A percentile compares a stretch with the other conserved stretches of the same genome.
These are phyloP conservation scores for Didymosphaeria variabile DNA, from an alignment of 2,329 filamentous ascomycete species.

Conservation along the genomic window DNA sequence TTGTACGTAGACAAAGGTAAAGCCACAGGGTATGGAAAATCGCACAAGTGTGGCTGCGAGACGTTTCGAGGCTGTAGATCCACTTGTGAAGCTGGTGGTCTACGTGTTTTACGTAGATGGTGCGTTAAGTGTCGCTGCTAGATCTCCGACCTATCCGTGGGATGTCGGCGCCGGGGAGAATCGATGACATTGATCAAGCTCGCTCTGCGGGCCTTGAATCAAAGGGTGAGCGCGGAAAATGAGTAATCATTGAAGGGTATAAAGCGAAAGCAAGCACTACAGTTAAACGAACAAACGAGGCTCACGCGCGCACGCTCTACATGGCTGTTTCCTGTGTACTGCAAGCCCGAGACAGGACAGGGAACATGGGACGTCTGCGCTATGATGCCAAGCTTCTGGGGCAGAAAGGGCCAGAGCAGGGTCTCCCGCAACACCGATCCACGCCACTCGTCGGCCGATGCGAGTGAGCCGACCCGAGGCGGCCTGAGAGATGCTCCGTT, in stretches of 20 bases:
- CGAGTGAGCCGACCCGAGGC: not conserved
- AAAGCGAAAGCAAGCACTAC: not conserved
- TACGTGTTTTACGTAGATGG: not conserved
- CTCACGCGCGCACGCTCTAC: constrained; percentile 2
- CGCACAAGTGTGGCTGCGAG: not conserved
- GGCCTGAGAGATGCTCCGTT: constrained; percentile 1
- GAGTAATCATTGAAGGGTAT: not conserved
- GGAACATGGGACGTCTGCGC: constrained; percentile 5
- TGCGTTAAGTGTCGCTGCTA: constrained; percentile 12
- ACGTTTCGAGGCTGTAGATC: not conserved
- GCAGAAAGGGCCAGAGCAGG: not conserved
- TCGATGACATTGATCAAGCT: not conserved
- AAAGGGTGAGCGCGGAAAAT: not conserved
- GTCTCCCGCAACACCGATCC: not conserved
- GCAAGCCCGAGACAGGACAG: constrained; percentile 1
- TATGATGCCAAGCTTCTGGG: not conserved
- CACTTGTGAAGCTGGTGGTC: constrained; percentile 1
- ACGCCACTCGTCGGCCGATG: not conserved
- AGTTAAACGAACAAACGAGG: constrained; percentile 3
- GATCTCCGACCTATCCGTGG: constrained; percentile 2
- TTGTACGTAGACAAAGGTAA: not conserved
- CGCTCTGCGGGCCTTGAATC: not conserved
- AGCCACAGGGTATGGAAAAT: not conserved
- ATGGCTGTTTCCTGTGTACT: constrained; percentile 3
- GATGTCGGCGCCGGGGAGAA: not conserved